A percentile compares a stretch with the other conserved stretches of the same genome.
These are phyloP conservation scores for Fusarium staphyleae DNA, from an alignment of 2,329 filamentous ascomycete species.

Conservation along the genomic window DNA sequence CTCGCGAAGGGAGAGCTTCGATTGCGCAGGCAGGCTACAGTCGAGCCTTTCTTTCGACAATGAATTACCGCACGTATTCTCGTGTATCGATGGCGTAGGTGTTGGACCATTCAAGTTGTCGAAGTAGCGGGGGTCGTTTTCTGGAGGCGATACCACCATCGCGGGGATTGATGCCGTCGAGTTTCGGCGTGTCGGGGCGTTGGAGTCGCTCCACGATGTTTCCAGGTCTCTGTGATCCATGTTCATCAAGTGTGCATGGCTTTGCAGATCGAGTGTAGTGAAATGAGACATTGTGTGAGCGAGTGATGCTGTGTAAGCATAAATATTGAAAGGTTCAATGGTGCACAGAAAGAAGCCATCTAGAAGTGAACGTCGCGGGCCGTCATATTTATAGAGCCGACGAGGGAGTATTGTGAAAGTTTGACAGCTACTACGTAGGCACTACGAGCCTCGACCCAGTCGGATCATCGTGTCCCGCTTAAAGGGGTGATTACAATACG, in stretches of 20 bases:
- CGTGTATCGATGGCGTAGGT: conserved; percentile 18
- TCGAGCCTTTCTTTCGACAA: conserved; percentile 16
- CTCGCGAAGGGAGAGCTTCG: conserved; percentile 50
- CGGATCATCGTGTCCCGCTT: conserved; percentile 21
- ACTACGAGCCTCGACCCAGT: not conserved
- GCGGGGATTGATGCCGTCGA: conserved; percentile 24
- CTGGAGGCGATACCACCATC: conserved; percentile 13
- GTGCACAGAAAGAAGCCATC: conserved; percentile 1
- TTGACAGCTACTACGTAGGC: not conserved
- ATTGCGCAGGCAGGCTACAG: conserved; percentile 26
- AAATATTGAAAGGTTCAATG: not conserved
- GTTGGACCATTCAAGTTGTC: too few species aligned
- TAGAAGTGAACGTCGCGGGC: not conserved
- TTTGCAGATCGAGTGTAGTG: not conserved
- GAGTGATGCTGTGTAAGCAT: conserved; percentile 15
- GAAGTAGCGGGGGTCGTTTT: conserved; percentile 10
- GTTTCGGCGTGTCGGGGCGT: conserved; percentile 38
- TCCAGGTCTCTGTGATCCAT: conserved; percentile 37
- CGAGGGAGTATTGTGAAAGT: not conserved
- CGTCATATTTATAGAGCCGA: conserved; percentile 20
- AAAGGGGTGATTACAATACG: conserved; percentile 31
- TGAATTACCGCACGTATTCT: conserved; percentile 13
- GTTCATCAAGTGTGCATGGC: not conserved
- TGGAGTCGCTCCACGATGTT: conserved; percentile 36
- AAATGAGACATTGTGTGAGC: not conserved